phyloP scores from a whole-genome alignment of 2,329 filamentous ascomycete species.

The Sporothrix humicola region DNA sequence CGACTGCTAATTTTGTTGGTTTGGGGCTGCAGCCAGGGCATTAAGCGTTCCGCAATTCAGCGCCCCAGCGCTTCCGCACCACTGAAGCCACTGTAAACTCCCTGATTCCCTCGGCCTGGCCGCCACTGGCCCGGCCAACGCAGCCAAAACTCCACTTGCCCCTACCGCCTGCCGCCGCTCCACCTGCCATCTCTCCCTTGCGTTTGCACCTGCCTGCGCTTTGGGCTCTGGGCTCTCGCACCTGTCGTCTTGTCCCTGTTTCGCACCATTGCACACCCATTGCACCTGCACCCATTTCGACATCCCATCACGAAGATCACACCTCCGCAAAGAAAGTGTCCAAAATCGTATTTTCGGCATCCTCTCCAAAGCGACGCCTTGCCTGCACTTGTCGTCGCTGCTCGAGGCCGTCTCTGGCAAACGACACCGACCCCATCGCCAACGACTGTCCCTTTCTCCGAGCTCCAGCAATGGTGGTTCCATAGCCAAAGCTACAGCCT shows the following conservation, averaged over 20 bases:
- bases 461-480: slow-evolving; percentile 30
- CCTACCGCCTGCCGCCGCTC: too few relatives aligned
- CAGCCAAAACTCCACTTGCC: background rate
- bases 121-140: slow-evolving; percentile 1
- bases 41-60: background rate
- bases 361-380: background rate
- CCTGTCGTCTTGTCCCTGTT: slow-evolving; percentile 22
- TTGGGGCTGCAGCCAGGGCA: background rate
- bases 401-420: too few relatives aligned
- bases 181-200: background rate
- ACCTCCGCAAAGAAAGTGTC: background rate
- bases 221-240: slow-evolving; percentile 11
- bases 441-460: background rate
- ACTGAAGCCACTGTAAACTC: background rate
- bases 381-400: background rate
- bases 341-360: background rate
- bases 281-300: slow-evolving; percentile 1
- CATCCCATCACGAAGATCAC: slow-evolving; percentile 23
- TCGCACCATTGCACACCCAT: background rate
- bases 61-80: slow-evolving; percentile 8
- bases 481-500: slow-evolving; percentile 13
- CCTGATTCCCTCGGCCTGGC: background rate
- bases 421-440: background rate
- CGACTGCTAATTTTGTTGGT: background rate
- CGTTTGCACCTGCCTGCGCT: background rate